phyloP scores from a whole-genome alignment of 345 rosid species.

The Aurinia saxatilis region DNA sequence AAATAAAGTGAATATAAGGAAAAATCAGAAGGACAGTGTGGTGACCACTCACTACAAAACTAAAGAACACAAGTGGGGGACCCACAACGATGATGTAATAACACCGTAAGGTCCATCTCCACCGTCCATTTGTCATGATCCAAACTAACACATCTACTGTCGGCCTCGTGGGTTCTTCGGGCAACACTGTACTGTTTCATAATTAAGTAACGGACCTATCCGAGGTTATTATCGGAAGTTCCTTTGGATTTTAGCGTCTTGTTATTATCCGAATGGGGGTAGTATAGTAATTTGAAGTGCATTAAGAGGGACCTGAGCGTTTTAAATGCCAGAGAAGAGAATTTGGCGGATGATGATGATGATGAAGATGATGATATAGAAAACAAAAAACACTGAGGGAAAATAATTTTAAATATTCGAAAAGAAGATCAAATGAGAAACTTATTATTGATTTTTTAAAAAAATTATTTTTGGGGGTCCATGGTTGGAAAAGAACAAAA shows the following conservation, averaged over 20 bases:
- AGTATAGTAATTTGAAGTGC: neutral
- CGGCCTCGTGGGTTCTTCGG: conserved; percentile 26
- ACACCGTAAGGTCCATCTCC: neutral
- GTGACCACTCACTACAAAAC: conserved; percentile 8
- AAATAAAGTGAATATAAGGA: conserved; percentile 4
- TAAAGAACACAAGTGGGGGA: neutral
- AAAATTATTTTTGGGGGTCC: neutral
- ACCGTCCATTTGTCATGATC: conserved; percentile 20
- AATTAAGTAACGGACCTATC: neutral
- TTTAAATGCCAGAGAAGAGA: conserved; percentile 14
- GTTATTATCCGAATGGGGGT: neutral
- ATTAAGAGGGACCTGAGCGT: conserved; percentile 12
- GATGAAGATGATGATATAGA: too few relatives aligned
- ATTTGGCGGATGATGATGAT: neutral
- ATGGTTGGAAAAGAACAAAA: conserved; percentile 18
- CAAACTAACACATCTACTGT: neutral
- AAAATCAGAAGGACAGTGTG: conserved; percentile 11
- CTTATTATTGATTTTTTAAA: too few relatives aligned
- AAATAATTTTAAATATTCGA: neutral
- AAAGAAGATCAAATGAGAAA: neutral
- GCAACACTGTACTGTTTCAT: conserved; percentile 11
- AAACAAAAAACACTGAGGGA: neutral
- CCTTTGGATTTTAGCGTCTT: neutral
- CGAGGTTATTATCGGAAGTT: neutral
- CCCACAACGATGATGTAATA: neutral